phyloP scores from a whole-genome alignment of 2,329 filamentous ascomycete species.

The Pseudocercospora crystallina region DNA sequence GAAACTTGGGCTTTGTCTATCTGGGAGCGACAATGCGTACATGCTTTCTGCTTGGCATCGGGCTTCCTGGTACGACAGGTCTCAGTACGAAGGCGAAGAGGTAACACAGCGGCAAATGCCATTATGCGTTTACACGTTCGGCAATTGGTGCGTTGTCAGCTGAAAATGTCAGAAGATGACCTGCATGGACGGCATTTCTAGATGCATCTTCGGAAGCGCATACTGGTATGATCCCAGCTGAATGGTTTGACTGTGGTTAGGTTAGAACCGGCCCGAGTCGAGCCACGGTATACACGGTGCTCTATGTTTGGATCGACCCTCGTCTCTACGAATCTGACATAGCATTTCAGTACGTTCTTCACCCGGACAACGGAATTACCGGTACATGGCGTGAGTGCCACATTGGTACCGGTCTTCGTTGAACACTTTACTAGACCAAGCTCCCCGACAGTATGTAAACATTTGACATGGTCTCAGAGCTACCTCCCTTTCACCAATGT shows the following conservation, averaged over 20 bases:
- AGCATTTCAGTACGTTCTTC: too few species aligned
- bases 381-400: too few species aligned
- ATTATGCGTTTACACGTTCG: not conserved
- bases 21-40: constrained; percentile 35
- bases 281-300: not conserved
- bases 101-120: not conserved
- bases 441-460: too few species aligned
- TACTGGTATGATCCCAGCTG: constrained; percentile 1
- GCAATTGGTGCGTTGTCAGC: not conserved
- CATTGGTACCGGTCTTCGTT: too few species aligned
- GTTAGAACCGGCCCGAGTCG: constrained; percentile 7
- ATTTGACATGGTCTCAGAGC: constrained; percentile 6
- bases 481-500: not conserved
- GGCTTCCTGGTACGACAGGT: constrained; percentile 15
- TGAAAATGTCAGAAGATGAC: constrained; percentile 1
- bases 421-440: too few species aligned
- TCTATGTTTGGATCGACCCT: too few species aligned
- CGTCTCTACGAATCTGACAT: too few species aligned
- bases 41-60: constrained; percentile 36
- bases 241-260: not conserved
- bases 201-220: not conserved
- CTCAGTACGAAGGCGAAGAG: constrained; percentile 1
- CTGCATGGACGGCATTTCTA: constrained; percentile 1
- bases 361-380: too few species aligned
- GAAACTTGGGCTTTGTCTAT: constrained; percentile 39